Percentiles rank a stretch among this genome's conserved stretches.
Evolutionary conservation across 169 alveolate genomes (phyloP).

Genomic region (Toxoplasma gondii): DNA sequence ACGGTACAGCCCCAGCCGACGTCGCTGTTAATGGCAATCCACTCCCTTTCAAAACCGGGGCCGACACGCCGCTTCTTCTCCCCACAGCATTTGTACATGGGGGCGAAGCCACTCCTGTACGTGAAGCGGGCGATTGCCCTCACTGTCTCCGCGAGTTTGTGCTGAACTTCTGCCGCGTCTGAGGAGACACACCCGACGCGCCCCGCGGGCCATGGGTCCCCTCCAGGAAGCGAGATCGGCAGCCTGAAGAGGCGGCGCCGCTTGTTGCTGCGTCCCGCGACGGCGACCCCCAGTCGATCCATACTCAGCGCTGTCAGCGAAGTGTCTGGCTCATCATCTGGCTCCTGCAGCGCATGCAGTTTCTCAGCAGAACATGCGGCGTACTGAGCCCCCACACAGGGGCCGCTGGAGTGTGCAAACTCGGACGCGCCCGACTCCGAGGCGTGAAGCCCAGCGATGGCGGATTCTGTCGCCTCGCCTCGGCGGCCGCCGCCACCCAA

Average conservation of each 20-base stretch:
- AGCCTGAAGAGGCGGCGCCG: not conserved
- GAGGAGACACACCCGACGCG: constrained; percentile 25
- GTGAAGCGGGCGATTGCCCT: constrained; percentile 30
- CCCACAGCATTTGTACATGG: constrained; percentile 54
- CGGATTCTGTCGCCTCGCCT: too few relatives aligned
- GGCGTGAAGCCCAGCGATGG: too few relatives aligned
- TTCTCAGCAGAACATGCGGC: not conserved
- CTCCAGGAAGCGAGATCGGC: not conserved
- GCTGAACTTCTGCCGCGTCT: constrained; percentile 31
- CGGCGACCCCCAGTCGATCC: not conserved
- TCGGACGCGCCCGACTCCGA: not conserved
- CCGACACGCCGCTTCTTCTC: constrained; percentile 33
- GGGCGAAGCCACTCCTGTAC: constrained; percentile 53
- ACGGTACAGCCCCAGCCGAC: constrained; percentile 66
- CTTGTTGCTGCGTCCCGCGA: not conserved
- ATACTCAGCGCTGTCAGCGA: not conserved
- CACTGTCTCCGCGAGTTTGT: not conserved
- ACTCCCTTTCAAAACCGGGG: constrained; percentile 17
- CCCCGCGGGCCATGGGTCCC: constrained; percentile 16
- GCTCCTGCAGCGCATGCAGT: not conserved
- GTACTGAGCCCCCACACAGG: not conserved
- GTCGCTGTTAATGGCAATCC: constrained; percentile 57
- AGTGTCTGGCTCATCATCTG: not conserved
- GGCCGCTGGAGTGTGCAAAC: not conserved
- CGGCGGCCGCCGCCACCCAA: too few relatives aligned